These are phyloP conservation scores for Cladorrhinum sp. DNA, from an alignment of 2,329 filamentous ascomycete genomes.

Conservation along the genomic window DNA sequence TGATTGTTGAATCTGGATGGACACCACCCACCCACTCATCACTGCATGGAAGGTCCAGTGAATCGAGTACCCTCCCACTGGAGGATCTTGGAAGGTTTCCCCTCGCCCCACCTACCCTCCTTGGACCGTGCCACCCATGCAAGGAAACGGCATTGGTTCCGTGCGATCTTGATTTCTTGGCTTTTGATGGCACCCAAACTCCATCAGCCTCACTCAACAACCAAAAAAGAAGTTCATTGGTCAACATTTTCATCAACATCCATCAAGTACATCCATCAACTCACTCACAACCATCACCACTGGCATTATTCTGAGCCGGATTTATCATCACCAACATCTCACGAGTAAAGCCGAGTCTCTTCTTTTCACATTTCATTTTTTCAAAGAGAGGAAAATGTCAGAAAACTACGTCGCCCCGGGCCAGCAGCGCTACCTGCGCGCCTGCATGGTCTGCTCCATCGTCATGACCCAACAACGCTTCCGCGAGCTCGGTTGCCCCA, in stretches of 20 bases:
- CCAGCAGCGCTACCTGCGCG: conserved; percentile 83
- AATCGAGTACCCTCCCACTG: neutral
- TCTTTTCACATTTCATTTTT: neutral
- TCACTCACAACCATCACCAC: neutral
- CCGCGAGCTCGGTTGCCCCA: conserved; percentile 83
- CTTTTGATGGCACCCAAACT: neutral
- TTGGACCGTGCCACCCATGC: conserved; percentile 22
- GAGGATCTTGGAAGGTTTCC: neutral
- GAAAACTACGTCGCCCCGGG: conserved; percentile 67
- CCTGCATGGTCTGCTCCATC: conserved; percentile 98
- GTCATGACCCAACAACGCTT: conserved; percentile 83
- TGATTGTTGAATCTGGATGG: neutral
- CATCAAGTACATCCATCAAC: neutral
- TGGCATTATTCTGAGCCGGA: too few species aligned
- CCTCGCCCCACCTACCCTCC: neutral
- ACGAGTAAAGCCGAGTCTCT: neutral
- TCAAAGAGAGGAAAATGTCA: conserved; percentile 35
- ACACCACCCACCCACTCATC: neutral
- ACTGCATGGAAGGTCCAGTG: too few species aligned
- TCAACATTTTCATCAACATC: neutral
- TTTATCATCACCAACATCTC: neutral
- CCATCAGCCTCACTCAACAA: conserved; percentile 7
- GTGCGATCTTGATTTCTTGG: neutral
- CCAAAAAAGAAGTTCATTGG: neutral
- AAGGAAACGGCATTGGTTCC: neutral